Evolutionary conservation across 2,329 filamentous ascomycete genomes (phyloP).

Genomic region (Diaporthe velutina): DNA sequence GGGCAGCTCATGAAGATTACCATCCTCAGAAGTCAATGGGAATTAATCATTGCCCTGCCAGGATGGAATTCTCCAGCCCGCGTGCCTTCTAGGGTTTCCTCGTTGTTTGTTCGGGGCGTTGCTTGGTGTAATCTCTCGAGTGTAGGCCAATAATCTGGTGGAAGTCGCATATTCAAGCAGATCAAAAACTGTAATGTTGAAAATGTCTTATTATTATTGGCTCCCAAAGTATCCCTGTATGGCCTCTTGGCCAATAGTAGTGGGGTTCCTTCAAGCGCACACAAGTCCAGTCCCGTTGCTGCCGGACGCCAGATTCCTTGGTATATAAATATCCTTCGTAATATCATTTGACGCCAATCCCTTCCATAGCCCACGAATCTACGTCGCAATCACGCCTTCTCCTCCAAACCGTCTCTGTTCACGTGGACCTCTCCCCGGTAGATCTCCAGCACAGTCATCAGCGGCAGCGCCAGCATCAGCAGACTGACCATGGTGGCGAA

Average conservation of each 20-base stretch:
- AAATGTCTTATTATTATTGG: background rate
- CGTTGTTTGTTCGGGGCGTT: too few species aligned
- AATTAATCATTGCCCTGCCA: rapidly evolving
- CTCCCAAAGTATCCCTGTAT: background rate
- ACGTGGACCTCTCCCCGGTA: slow-evolving; percentile 33
- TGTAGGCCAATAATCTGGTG: background rate
- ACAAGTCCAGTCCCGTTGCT: background rate
- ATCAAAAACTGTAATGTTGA: background rate
- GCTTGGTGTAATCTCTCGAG: background rate
- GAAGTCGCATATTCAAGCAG: background rate
- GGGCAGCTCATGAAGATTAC: background rate
- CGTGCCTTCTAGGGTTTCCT: too few species aligned
- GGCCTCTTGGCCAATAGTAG: background rate
- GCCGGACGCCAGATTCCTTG: background rate
- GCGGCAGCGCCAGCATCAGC: slow-evolving; percentile 69
- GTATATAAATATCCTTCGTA: background rate
- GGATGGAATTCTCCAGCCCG: background rate
- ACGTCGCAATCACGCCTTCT: background rate
- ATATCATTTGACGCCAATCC: background rate
- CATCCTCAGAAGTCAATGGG: background rate
- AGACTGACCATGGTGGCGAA: slow-evolving; percentile 74
- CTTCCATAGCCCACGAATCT: background rate
- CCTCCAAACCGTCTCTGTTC: background rate
- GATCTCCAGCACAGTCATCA: slow-evolving; percentile 72
- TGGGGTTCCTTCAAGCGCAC: background rate